These are phyloP conservation scores for Pseudognaphalium luteoalbum DNA, from an alignment of 129 eudicot genomes.

Conservation along the genomic window DNA sequence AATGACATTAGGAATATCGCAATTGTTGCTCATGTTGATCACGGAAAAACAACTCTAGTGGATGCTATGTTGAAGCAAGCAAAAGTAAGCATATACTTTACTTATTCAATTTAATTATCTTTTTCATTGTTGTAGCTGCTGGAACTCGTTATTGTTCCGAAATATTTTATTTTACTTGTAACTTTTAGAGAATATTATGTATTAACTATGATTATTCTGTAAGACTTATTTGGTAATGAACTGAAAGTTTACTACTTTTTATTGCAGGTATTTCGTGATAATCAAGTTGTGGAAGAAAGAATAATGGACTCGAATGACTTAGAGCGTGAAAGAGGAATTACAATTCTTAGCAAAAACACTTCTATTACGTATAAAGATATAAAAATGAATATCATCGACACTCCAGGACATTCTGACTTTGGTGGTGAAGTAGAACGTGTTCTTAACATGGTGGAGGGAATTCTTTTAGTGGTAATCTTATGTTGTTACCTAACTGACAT, in stretches of 20 bases:
- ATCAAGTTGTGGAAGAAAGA: conserved; percentile 94
- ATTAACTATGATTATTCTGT: no score
- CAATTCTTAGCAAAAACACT: conserved; percentile 96
- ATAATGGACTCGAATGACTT: conserved; percentile 99
- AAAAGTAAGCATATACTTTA: conserved; percentile 47
- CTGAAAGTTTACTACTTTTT: background rate
- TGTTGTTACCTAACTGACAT: background rate
- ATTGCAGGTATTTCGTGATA: conserved; percentile 94
- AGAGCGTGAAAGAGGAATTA: conserved; percentile 98
- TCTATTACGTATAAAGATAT: conserved; percentile 86
- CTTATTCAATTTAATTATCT: background rate
- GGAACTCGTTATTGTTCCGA: no score
- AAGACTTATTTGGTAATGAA: conserved; percentile 1
- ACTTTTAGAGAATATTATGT: no score
- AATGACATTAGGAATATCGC: conserved; percentile 89
- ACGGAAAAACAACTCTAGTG: conserved; percentile 96
- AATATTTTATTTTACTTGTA: no score
- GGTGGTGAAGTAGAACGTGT: conserved; percentile 99
- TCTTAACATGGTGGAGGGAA: conserved; percentile 97
- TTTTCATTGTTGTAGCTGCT: no score
- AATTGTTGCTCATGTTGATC: conserved; percentile 99
- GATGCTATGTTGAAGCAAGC: conserved; percentile 97
- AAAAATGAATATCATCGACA: conserved; percentile 91
- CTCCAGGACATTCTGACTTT: conserved; percentile 99
- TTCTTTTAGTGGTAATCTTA: conserved; percentile 80